A percentile compares a stretch with the other conserved stretches of the same genome.
Conservation (phyloP, 441 rosid genomes). For the Bruguiera hainesii region DNA sequence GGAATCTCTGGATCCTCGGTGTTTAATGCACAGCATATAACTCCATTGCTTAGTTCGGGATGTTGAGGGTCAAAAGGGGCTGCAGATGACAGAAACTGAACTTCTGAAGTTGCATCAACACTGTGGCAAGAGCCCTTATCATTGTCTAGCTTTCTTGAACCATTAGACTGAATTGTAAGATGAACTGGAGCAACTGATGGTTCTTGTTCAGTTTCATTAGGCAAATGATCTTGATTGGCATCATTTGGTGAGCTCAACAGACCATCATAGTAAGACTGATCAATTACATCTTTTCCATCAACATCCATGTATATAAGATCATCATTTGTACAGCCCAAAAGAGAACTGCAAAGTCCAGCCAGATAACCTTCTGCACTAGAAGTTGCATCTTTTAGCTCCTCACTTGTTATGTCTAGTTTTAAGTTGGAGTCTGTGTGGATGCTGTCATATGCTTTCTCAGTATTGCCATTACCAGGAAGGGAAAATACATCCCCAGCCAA, state of each 20-base stretch:
- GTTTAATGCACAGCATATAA: constrained; percentile 53
- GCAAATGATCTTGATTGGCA: constrained; percentile 31
- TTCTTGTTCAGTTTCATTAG: constrained; percentile 33
- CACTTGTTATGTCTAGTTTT: constrained; percentile 34
- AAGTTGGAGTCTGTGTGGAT: constrained; percentile 36
- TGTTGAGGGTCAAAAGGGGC: constrained; percentile 36
- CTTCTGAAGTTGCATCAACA: constrained; percentile 28
- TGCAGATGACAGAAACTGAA: constrained; percentile 24
- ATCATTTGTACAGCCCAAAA: constrained; percentile 42
- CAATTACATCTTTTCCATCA: constrained; percentile 60
- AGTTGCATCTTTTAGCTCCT: constrained; percentile 28
- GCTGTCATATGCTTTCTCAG: constrained; percentile 31
- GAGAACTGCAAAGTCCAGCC: constrained; percentile 58
- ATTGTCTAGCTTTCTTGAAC: constrained; percentile 26
- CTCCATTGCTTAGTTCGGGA: constrained; percentile 46
- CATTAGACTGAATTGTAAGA: constrained; percentile 27
- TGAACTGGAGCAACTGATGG: constrained; percentile 25
- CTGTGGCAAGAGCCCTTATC: constrained; percentile 26
- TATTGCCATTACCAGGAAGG: constrained; percentile 27
- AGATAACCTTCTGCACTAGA: constrained; percentile 49
- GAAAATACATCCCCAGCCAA: constrained; percentile 28
- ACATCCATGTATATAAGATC: constrained; percentile 52
- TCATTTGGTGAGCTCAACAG: constrained; percentile 54
- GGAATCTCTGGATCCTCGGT: constrained; percentile 73
- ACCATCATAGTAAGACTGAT: constrained; percentile 66